phyloP scores from a whole-genome alignment of 768 basidiomycete genomes.

The Calocera viscosa region DNA sequence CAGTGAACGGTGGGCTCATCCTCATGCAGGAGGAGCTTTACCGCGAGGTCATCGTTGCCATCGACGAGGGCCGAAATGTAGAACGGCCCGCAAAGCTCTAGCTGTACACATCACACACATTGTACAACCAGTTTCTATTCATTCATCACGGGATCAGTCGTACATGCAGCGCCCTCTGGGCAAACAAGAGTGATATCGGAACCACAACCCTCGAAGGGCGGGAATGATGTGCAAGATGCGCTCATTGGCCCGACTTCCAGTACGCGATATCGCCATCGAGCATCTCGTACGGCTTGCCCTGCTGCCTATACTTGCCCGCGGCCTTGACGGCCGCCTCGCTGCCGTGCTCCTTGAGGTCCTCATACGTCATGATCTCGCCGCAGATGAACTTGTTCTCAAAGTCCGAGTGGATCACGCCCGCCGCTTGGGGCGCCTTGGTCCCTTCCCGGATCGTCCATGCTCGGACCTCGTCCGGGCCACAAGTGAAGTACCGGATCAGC shows the following conservation, averaged over 20 bases:
- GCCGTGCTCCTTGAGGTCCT: conserved; percentile 82
- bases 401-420: conserved; percentile 96
- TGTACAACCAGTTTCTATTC: background rate
- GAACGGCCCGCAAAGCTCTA: background rate
- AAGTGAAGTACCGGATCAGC: conserved; percentile 95
- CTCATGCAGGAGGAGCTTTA: background rate
- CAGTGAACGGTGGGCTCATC: background rate
- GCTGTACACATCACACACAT: background rate
- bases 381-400: conserved; percentile 98
- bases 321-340: conserved; percentile 87
- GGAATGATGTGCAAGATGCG: background rate
- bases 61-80: background rate
- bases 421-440: conserved; percentile 91
- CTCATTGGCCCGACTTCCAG: conserved; percentile 65
- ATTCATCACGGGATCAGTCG: background rate
- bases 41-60: background rate
- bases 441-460: conserved; percentile 95
- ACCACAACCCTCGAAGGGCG: background rate
- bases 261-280: conserved; percentile 81
- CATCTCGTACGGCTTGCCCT: conserved; percentile 96
- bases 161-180: background rate
- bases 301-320: conserved; percentile 82
- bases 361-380: conserved; percentile 90
- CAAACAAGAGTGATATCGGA: background rate
- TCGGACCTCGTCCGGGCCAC: conserved; percentile 90